A percentile compares a stretch with the other conserved stretches of the same genome.
Evolutionary conservation across 805 yeast genomes (phyloP).

Genomic region (Yamadazyma akitaensis): DNA sequence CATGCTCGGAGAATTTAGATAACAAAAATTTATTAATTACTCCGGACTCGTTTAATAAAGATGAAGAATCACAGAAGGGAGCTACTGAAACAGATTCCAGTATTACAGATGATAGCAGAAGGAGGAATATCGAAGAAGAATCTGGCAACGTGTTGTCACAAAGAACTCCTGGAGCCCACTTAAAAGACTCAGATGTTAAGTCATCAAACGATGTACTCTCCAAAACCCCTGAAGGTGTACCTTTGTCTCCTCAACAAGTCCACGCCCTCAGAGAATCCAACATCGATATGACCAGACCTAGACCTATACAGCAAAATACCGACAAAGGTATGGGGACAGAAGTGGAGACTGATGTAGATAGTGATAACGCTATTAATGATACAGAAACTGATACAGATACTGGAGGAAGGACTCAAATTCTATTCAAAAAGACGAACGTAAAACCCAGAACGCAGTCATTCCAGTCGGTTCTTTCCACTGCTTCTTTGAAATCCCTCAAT

Average conservation of each 20-base stretch:
- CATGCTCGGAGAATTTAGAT: neutral
- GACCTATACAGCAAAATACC: neutral
- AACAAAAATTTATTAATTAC: neutral
- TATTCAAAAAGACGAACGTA: slow-evolving; percentile 39
- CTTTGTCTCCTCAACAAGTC: neutral
- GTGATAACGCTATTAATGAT: slow-evolving; percentile 10
- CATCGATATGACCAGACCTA: neutral
- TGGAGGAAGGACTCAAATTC: neutral
- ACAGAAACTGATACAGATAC: slow-evolving; percentile 3
- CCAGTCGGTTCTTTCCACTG: slow-evolving; percentile 43
- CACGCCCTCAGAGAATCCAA: neutral
- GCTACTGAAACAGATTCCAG: neutral
- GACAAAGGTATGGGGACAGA: neutral
- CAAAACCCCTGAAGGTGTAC: neutral
- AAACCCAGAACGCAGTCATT: slow-evolving; percentile 40
- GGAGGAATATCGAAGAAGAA: neutral
- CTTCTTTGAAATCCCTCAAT: slow-evolving; percentile 38
- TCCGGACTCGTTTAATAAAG: neutral
- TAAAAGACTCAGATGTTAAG: neutral
- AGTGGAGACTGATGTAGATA: neutral
- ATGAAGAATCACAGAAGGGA: neutral
- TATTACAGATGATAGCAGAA: neutral
- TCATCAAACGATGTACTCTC: neutral
- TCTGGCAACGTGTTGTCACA: neutral
- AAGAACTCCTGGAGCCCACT: neutral